A percentile compares a stretch with the other conserved stretches of the same genome.
Evolutionary conservation across 2,329 filamentous ascomycete species (phyloP).

Genomic region (Bertia moriformis): DNA sequence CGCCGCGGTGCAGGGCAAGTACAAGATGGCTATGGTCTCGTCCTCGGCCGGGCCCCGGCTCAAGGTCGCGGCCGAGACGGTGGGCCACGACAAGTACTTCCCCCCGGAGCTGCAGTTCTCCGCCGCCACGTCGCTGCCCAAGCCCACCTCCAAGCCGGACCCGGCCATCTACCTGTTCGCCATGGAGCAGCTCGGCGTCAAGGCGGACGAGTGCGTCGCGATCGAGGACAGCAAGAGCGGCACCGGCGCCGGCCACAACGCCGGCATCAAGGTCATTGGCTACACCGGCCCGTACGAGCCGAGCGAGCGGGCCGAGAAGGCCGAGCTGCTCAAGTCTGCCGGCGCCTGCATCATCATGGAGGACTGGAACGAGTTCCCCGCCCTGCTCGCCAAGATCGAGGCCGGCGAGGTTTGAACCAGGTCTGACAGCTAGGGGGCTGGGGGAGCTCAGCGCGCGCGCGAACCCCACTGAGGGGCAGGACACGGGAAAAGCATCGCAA

Average conservation of each 20-base stretch:
- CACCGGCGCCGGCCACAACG: slow-evolving; percentile 60
- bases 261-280: slow-evolving; percentile 66
- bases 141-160: slow-evolving; percentile 80
- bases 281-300: slow-evolving; percentile 65
- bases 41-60: slow-evolving; percentile 69
- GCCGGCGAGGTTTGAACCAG: slow-evolving; percentile 14
- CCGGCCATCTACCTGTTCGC: slow-evolving; percentile 76
- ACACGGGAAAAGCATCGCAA: no score
- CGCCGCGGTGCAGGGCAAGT: slow-evolving; percentile 42
- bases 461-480: no score
- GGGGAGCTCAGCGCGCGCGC: no score
- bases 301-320: slow-evolving; percentile 36
- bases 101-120: slow-evolving; percentile 62
- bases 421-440: no score
- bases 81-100: slow-evolving; percentile 70
- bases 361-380: slow-evolving; percentile 41
- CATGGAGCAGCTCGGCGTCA: slow-evolving; percentile 58
- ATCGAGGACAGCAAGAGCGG: slow-evolving; percentile 84
- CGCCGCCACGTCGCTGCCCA: slow-evolving; percentile 62
- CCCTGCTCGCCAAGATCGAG: slow-evolving; percentile 28
- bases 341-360: slow-evolving; percentile 50
- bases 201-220: slow-evolving; percentile 58
- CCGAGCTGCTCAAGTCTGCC: slow-evolving; percentile 47
- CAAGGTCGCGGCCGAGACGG: slow-evolving; percentile 63
- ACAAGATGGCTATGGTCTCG: slow-evolving; percentile 67